Percentiles rank a stretch among this genome's conserved stretches.
phyloP scores from a whole-genome alignment of 106 monocot genomes.

The Apostasia shenzhenica region DNA sequence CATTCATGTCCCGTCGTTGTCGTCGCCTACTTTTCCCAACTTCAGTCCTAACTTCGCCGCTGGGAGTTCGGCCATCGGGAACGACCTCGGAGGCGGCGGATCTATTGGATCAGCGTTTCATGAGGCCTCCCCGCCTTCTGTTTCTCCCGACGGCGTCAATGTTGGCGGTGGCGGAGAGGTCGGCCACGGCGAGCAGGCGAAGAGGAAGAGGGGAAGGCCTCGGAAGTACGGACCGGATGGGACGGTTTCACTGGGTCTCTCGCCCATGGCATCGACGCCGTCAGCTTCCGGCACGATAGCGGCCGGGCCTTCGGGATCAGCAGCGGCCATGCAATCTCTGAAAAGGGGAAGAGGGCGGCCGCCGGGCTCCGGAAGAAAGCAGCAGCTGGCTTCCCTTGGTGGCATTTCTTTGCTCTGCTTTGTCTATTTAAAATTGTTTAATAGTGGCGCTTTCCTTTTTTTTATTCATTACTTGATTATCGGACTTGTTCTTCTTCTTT shows the following conservation, averaged over 20 bases:
- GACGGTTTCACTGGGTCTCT: constrained; percentile 22
- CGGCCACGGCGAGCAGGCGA: constrained; percentile 14
- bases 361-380: constrained; percentile 61
- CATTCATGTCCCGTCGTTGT: background rate
- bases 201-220: constrained; percentile 68
- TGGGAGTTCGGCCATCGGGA: constrained; percentile 1
- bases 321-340: constrained; percentile 17
- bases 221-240: constrained; percentile 68
- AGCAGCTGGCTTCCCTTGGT: constrained; percentile 57
- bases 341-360: constrained; percentile 69
- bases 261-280: constrained; percentile 16
- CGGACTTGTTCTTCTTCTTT: no score
- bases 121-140: background rate
- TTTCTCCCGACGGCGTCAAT: constrained; percentile 4
- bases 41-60: background rate
- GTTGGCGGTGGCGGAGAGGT: background rate
- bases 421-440: background rate
- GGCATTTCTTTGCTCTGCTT: background rate
- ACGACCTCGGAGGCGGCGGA: background rate
- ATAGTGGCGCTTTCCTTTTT: background rate
- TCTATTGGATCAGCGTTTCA: constrained; percentile 5
- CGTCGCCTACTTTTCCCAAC: constrained; percentile 1
- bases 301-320: constrained; percentile 5
- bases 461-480: background rate
- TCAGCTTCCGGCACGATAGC: constrained; percentile 11